Base-by-base conservation (phyloP, 2,329 filamentous ascomycete species). In the Aphanoascus verrucosus region DNA sequence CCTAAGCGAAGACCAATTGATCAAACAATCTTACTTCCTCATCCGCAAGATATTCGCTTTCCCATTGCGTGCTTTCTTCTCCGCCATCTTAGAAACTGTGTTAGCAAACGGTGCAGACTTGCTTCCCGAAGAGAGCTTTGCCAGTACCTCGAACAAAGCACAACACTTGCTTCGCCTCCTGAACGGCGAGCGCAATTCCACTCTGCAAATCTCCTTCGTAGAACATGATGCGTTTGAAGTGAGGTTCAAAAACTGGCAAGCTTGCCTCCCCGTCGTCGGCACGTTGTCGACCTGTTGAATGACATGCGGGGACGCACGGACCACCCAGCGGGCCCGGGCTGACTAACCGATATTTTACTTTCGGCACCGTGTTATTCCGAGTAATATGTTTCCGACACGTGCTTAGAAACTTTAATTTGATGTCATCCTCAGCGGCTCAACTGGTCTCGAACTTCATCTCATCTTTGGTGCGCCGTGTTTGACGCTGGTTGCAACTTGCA, bases 181-280 rank as follows among this genome's bases (percentile, higher is more conserved):
- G 78, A 5, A 96, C 77, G 11, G 90, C 88, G 17, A 80, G 74
- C 32, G 79, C 77, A 61, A 96, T 94, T 55, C 88, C 90, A 62
- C 85, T 84, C 62, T 94, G 86, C 17, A 96, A 71, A 56, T 81
- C 82, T 15, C 89, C 90, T 56, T 83, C 64, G 67, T 89, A 90
- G 70, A 95, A 96, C 84, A 94, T 90, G 41, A 45, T 65, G 60
- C 57, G 58, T 20, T 55, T 54, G 32, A n/a, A 19, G 43, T n/a
- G 14, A 31, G 12, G 3, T 31, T 23, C 31, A 48, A 38, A 23
- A 23, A 12, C 17, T 23, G 8, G 19, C 8, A 8, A 31, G 8
- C 20, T 1, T 32, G 44, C 9, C 15, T 3, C 8, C 14, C 19
- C 14, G 23, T 11, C 31, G 12, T 32, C 28, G 19, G n/a, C 14